Evolutionary conservation across 805 yeast genomes (phyloP).

Genomic region (Candida chilensis): DNA sequence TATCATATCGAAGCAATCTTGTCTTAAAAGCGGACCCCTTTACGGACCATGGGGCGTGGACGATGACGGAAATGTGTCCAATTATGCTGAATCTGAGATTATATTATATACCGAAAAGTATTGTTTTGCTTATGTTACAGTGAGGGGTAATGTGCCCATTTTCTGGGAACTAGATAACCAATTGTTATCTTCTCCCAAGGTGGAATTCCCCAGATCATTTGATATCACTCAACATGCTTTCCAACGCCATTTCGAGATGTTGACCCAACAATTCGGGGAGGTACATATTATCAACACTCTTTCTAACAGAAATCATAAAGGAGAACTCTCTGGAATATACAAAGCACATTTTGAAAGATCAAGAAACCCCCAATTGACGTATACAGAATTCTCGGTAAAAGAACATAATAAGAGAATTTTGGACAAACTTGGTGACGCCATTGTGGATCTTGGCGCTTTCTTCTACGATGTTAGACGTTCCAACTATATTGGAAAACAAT

Average conservation of each 20-base stretch:
- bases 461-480: slow-evolving; percentile 25
- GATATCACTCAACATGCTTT: slow-evolving; percentile 49
- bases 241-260: slow-evolving; percentile 35
- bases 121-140: slow-evolving; percentile 33
- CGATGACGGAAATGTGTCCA: slow-evolving; percentile 44
- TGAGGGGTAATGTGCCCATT: slow-evolving; percentile 47
- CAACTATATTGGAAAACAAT: slow-evolving; percentile 33
- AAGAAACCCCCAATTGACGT: slow-evolving; percentile 10
- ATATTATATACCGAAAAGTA: slow-evolving; percentile 29
- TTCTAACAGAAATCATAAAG: slow-evolving; percentile 32
- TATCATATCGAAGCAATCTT: slow-evolving; percentile 42
- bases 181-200: slow-evolving; percentile 30
- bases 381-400: slow-evolving; percentile 21
- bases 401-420: too few relatives aligned
- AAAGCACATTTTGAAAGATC: slow-evolving; percentile 17
- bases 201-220: slow-evolving; percentile 38
- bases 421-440: slow-evolving; percentile 11
- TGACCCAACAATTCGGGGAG: slow-evolving; percentile 38
- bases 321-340: slow-evolving; percentile 31
- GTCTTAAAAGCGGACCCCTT: slow-evolving; percentile 35
- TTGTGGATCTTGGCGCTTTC: slow-evolving; percentile 36
- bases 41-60: slow-evolving; percentile 54
- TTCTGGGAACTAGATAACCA: slow-evolving; percentile 44
- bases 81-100: slow-evolving; percentile 44
- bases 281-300: slow-evolving; percentile 41